phyloP scores from a whole-genome alignment of 1,139 yeast species.

The Yamadazyma pseudoaaseri region DNA sequence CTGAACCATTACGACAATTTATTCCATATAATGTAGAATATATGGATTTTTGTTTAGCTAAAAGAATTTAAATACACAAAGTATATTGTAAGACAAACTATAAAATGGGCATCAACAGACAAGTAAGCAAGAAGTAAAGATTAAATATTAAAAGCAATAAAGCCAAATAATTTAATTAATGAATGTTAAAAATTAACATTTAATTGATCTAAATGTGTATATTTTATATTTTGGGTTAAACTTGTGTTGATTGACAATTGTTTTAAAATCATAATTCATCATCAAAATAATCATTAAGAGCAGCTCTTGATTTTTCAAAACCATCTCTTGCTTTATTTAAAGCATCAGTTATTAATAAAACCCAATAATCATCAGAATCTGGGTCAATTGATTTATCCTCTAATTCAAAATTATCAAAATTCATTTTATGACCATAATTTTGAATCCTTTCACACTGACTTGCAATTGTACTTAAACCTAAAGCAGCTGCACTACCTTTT shows the following conservation, averaged over 20 bases:
- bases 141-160: too few species aligned
- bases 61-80: neutral
- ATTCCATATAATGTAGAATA: constrained; percentile 34
- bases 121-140: too few species aligned
- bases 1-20: constrained; percentile 23
- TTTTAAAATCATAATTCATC: constrained; percentile 46
- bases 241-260: too few species aligned
- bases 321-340: constrained; percentile 56
- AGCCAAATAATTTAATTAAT: too few species aligned
- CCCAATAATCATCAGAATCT: constrained; percentile 46
- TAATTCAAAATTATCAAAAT: constrained; percentile 22
- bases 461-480: constrained; percentile 80
- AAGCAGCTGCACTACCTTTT: constrained; percentile 94
- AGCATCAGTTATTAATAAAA: constrained; percentile 52
- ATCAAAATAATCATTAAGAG: constrained; percentile 59
- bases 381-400: constrained; percentile 11
- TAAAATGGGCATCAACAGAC: too few species aligned
- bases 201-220: too few species aligned
- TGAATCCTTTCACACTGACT: constrained; percentile 91
- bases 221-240: too few species aligned
- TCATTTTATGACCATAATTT: constrained; percentile 71
- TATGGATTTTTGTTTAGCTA: constrained; percentile 44
- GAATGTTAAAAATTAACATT: too few species aligned
- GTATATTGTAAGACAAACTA: too few species aligned
- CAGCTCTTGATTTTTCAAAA: constrained; percentile 53